Evolutionary conservation across 2,329 filamentous ascomycete genomes (phyloP), one percentile per base, ranked within the genome.

Genomic region (Nemania sp.): DNA sequence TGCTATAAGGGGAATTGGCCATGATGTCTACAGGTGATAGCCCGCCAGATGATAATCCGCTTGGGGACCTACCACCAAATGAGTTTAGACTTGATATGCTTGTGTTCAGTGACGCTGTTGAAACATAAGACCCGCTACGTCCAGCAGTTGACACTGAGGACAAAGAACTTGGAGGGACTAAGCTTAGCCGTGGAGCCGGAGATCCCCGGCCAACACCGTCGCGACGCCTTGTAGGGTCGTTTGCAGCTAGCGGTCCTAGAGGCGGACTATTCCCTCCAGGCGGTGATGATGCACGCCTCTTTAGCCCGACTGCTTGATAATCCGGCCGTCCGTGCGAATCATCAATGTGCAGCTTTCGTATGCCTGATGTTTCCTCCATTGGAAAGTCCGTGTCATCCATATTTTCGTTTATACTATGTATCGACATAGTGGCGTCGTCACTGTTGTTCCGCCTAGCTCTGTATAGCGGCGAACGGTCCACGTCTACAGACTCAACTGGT

Each of bases 281-380:
- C 1, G 81, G 80, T 22, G 80, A 83, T 0, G 79, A 80, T 2
- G 81, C 81, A 33, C 81, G 74, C 41, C 81, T 76, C 69, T 84
- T 84, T 55, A 77, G 77, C 6, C 80, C 79, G 7, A 69, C 64
- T 2, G 74, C 67, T 36, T 77, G 72, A 56, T 70, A 73, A 22
- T 75, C 73, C 3, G 51, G 34, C 22, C 66, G 64, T 46, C 58
- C 68, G 39, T 63, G 67, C 6, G 66, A 56, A 43, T 79, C 80
- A 41, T 82, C 79, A 17, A 80, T 73, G 17, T 77, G 75, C 7
- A 81, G 60, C 45, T 69, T 70, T 23, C 68, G 67, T 49, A 76
- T 66, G 6, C 73, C 69, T 11, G 68, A 67, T 0, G 72, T 67
- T 70, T 77, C 74, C 66, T 82, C 66, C 79, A 75, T 63, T 61